phyloP scores from a whole-genome alignment of 2,329 filamentous ascomycete genomes.

The Madurella fahalii region DNA sequence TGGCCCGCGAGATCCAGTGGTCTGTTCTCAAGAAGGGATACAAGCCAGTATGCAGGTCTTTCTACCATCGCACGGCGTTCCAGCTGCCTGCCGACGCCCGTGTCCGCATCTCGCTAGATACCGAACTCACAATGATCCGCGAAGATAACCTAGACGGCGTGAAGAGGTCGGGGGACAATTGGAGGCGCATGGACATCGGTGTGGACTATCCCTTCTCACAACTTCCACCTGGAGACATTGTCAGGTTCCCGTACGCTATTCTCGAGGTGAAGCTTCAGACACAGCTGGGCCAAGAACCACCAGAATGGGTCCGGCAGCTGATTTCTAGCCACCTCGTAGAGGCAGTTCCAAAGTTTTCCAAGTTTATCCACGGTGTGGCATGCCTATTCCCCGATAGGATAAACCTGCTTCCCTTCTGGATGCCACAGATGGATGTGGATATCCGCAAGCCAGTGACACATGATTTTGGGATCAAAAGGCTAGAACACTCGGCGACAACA shows the following conservation, averaged over 20 bases:
- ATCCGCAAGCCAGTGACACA: slow-evolving; percentile 90
- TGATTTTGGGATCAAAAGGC: slow-evolving; percentile 84
- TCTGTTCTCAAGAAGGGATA: slow-evolving; percentile 83
- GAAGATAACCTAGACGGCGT: slow-evolving; percentile 91
- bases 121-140: slow-evolving; percentile 88
- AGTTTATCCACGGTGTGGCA: slow-evolving; percentile 95
- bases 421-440: slow-evolving; percentile 96
- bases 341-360: slow-evolving; percentile 98
- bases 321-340: slow-evolving; percentile 93
- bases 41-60: slow-evolving; percentile 85
- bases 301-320: slow-evolving; percentile 92
- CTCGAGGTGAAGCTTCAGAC: slow-evolving; percentile 98
- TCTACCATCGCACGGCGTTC: slow-evolving; percentile 97
- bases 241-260: slow-evolving; percentile 91
- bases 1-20: slow-evolving; percentile 91
- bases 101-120: slow-evolving; percentile 94
- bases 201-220: slow-evolving; percentile 94
- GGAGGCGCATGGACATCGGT: slow-evolving; percentile 95
- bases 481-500: slow-evolving; percentile 68
- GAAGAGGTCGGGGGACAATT: slow-evolving; percentile 76
- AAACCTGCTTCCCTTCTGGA: slow-evolving; percentile 90
- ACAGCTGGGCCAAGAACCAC: slow-evolving; percentile 88
- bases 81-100: slow-evolving; percentile 94
- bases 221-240: slow-evolving; percentile 76
- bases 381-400: slow-evolving; percentile 83